Conservation (phyloP, 2,329 filamentous ascomycete genomes). For the Ilyonectria destructans region DNA sequence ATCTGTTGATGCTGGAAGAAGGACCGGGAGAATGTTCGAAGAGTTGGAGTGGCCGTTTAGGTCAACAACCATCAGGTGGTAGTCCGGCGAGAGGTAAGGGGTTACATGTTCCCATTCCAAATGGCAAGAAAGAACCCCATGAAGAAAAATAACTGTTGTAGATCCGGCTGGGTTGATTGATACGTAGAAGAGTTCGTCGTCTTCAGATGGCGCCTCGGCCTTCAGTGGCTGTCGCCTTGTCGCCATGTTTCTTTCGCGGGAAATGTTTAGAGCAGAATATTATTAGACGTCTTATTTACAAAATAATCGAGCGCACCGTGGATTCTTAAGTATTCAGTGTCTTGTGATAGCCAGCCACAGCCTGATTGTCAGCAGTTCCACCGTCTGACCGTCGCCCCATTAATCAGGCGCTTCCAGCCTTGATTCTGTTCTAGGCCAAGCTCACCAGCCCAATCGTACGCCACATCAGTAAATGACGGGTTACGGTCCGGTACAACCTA, state of each 20-base stretch:
- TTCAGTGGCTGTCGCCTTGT: not conserved
- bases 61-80: conserved; percentile 6
- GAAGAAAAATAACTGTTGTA: not conserved
- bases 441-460: not conserved
- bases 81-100: not conserved
- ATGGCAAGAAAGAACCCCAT: conserved; percentile 4
- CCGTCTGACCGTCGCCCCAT: not conserved
- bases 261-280: not conserved
- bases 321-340: not conserved
- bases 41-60: conserved; percentile 9
- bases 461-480: not conserved
- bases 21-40: not conserved
- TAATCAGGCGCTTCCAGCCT: not conserved
- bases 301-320: not conserved
- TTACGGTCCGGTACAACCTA: no score
- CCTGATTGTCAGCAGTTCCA: not conserved
- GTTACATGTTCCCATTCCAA: conserved; percentile 14
- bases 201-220: not conserved
- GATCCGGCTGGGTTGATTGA: not conserved
- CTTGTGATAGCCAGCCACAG: not conserved
- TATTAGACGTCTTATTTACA: not conserved
- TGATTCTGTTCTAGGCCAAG: not conserved
- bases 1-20: not conserved
- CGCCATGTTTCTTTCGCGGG: not conserved
- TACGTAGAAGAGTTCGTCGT: not conserved